Base-by-base conservation (phyloP, 441 rosid genomes). In the Populus tomentosa region DNA sequence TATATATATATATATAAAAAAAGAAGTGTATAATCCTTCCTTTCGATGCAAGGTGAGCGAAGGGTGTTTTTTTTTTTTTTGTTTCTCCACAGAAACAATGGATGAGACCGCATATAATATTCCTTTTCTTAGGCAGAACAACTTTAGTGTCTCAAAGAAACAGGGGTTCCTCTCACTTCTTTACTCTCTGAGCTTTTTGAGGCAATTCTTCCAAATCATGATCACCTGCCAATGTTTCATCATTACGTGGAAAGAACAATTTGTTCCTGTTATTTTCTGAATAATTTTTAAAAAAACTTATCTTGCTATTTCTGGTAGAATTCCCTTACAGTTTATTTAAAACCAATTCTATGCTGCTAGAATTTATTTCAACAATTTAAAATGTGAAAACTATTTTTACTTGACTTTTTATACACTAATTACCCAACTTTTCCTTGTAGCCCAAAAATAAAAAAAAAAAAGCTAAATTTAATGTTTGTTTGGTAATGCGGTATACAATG, bases 151-250 rank as follows among this genome's bases (percentile, higher is more conserved):
- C 56, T 70, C 56, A 69, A 59, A 50, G 23, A 72, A 64, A 74
- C 75, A 70, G 10, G 75, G 68, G 23, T 38, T 71, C n/a, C 63
- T 32, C 78, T 66, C 73, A 4, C 67, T 70, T 62, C 61, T 75
- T 69, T 35, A 78, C 69, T 70, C 70, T 74, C 61, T 63, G 33
- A 66, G 75, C 16, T 28, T 65, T 82, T 83, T 73, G 20, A 70
- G 82, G 80, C 53, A 86, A 80, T 82, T 83, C 83, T 80, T 79
- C 74, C 59, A 69, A 83, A 78, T 77, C 75, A 80, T 84, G 82
- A 82, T 72, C 73, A 70, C 85, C 82, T 83, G 14, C 63, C 74
- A 87, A 83, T 85, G 88, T 81, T 83, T 69, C 80, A 81, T 84
- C 75, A 84, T 84, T 77, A 71, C 77, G 78, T 80, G 81, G 80